Evolutionary conservation across 2,329 filamentous ascomycete genomes (phyloP), one percentile per base, ranked within the genome.

Genomic region (Penicillium aurantiogriseum): DNA sequence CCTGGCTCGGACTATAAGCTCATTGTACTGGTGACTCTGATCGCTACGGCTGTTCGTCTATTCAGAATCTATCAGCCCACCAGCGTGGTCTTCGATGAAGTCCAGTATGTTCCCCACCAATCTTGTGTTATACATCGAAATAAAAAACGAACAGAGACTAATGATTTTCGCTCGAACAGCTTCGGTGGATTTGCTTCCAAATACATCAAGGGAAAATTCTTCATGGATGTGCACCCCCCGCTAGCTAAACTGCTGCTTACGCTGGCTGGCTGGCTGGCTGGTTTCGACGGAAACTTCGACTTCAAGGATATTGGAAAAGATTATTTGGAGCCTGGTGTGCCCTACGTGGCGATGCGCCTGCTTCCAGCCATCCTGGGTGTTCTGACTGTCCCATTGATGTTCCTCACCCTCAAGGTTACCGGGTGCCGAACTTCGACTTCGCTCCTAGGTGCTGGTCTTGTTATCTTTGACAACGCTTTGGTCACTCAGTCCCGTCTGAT

Each of bases 301-400:
- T 99, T 99, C 82, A 99, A 97, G 81, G 92, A 99, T 67, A 99
- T 99, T 77, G 94, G 94, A 76, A 97, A 97, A 80, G 94, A 99
- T 76, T 99, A 99, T 74, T 75, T 97, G 62, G 94, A 96, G 78
- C 92, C 94, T 4, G 86, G 87, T 52, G 94, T 99, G 54, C 94
- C 94, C 43, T 99, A 99, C 77, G 94, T 99, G 55, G 90, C 94
- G 55, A 99, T 99, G 94, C 89, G 94, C 74, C 78, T 97, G 77
- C 86, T 96, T 65, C 93, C 94, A 39, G 94, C 94, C 54, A 80
- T 97, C 63, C 88, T 92, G 67, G 94, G 94, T 72, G 88, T 97
- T 58, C 77, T 95, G 55, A 85, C 96, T 38, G 91, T 95, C 51
- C 93, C 94, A 11, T 90, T 87, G 69, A 95, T 97, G 83, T 99